phyloP scores from a whole-genome alignment of 2,329 filamentous ascomycete species.

The Alternaria triticimaculans region DNA sequence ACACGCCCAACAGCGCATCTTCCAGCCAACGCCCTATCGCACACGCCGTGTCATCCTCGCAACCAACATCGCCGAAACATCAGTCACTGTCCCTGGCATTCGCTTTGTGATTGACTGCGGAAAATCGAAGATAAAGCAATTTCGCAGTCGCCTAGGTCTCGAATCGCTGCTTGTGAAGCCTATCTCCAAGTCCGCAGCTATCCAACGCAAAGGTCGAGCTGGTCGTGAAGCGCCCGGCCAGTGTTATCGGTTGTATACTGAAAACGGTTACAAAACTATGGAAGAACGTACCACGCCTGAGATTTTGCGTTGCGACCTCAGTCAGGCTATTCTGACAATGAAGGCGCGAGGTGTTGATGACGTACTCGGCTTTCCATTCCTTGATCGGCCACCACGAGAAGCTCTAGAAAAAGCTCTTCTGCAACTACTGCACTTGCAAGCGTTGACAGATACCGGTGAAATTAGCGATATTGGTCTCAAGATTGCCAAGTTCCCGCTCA shows the following conservation, averaged over 20 bases:
- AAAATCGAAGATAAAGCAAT: slow-evolving; percentile 94
- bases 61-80: slow-evolving; percentile 99
- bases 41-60: slow-evolving; percentile 90
- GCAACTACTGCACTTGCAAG: slow-evolving; percentile 79
- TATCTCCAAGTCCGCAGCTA: slow-evolving; percentile 91
- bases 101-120: slow-evolving; percentile 91
- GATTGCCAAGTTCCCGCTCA: slow-evolving; percentile 83
- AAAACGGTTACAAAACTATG: slow-evolving; percentile 73
- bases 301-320: slow-evolving; percentile 87
- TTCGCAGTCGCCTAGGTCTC: slow-evolving; percentile 80
- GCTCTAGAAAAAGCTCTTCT: slow-evolving; percentile 81
- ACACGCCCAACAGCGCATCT: slow-evolving; percentile 83
- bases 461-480: slow-evolving; percentile 77
- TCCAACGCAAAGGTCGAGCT: slow-evolving; percentile 89
- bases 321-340: slow-evolving; percentile 87
- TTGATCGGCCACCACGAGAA: slow-evolving; percentile 80
- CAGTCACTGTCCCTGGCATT: slow-evolving; percentile 92
- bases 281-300: slow-evolving; percentile 82
- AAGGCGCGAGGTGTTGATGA: slow-evolving; percentile 88
- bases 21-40: slow-evolving; percentile 73
- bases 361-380: slow-evolving; percentile 80
- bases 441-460: slow-evolving; percentile 71
- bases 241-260: slow-evolving; percentile 88
- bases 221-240: slow-evolving; percentile 91
- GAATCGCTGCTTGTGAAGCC: slow-evolving; percentile 90